These are phyloP conservation scores for Yamadazyma membranifaciens DNA, from an alignment of 1,139 yeast species.

Conservation along the genomic window DNA sequence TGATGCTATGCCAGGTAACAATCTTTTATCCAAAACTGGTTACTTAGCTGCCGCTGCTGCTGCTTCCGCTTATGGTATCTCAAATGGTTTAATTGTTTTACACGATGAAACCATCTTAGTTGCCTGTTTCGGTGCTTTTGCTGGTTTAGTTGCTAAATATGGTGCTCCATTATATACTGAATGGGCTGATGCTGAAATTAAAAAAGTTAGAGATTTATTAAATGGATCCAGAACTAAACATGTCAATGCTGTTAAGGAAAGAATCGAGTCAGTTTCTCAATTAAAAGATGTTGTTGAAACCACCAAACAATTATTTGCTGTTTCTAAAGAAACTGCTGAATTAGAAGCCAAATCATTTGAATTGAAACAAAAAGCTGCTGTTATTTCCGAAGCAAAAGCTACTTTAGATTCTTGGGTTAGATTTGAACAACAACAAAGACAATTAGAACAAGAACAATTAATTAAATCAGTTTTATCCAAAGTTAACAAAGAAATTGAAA, in stretches of 20 bases:
- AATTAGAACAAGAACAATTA: conserved; percentile 91
- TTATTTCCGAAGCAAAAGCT: conserved; percentile 87
- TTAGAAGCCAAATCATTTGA: conserved; percentile 93
- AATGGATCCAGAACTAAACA: conserved; percentile 89
- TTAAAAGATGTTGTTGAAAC: conserved; percentile 89
- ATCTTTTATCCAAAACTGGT: conserved; percentile 87
- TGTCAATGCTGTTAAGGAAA: conserved; percentile 86
- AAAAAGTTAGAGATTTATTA: conserved; percentile 76
- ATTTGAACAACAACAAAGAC: conserved; percentile 96
- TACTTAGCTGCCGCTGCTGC: conserved; percentile 93
- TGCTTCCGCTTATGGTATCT: conserved; percentile 89
- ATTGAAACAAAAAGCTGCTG: conserved; percentile 85
- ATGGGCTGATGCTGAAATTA: conserved; percentile 91
- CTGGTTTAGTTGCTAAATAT: conserved; percentile 76
- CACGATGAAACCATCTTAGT: conserved; percentile 92
- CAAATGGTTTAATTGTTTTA: conserved; percentile 87
- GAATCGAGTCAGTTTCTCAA: conserved; percentile 85
- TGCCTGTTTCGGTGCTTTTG: conserved; percentile 74
- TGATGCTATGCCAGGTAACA: conserved; percentile 92
- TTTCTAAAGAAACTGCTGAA: conserved; percentile 92
- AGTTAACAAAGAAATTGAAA: conserved; percentile 80
- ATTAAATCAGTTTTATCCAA: conserved; percentile 82
- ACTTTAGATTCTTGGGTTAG: conserved; percentile 99
- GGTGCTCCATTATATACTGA: conserved; percentile 94
- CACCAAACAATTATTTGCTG: conserved; percentile 87